Evolutionary conservation across 1,284 basidiomycete genomes (phyloP).

Genomic region (Exobasidium cylindrosporum): DNA sequence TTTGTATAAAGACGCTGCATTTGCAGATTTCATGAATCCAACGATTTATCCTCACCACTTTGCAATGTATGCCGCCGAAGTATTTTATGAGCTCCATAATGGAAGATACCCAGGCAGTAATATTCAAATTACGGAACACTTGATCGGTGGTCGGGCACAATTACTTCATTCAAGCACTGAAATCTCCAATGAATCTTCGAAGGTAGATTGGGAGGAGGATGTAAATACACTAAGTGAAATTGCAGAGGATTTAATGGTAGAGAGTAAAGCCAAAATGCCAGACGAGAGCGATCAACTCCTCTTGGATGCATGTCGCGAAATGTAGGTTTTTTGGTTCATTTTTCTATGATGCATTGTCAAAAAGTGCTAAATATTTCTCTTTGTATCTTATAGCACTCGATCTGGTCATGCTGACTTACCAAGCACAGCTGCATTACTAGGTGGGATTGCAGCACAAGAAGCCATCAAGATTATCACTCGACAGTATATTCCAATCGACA

Average conservation of each 20-base stretch:
- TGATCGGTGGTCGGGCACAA: background rate
- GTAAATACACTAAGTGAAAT: background rate
- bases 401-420: conserved; percentile 76
- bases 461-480: conserved; percentile 94
- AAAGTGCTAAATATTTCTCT: conserved; percentile 12
- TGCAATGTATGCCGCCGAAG: conserved; percentile 58
- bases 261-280: background rate
- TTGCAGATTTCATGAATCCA: conserved; percentile 46
- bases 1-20: conserved; percentile 23
- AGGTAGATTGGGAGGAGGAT: background rate
- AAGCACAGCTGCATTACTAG: conserved; percentile 86
- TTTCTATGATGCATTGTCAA: background rate
- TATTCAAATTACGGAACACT: background rate
- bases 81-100: conserved; percentile 54
- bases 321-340: conserved; percentile 62
- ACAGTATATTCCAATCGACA: conserved; percentile 89
- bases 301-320: conserved; percentile 68
- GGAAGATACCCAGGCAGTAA: conserved; percentile 57
- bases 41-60: conserved; percentile 45
- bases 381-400: conserved; percentile 56
- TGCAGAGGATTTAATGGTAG: background rate
- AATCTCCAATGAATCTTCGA: background rate
- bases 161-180: conserved; percentile 7
- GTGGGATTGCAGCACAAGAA: conserved; percentile 94
- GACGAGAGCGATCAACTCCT: conserved; percentile 11